Evolutionary conservation across 768 basidiomycete genomes (phyloP).

Genomic region (Termitomyces sp.): DNA sequence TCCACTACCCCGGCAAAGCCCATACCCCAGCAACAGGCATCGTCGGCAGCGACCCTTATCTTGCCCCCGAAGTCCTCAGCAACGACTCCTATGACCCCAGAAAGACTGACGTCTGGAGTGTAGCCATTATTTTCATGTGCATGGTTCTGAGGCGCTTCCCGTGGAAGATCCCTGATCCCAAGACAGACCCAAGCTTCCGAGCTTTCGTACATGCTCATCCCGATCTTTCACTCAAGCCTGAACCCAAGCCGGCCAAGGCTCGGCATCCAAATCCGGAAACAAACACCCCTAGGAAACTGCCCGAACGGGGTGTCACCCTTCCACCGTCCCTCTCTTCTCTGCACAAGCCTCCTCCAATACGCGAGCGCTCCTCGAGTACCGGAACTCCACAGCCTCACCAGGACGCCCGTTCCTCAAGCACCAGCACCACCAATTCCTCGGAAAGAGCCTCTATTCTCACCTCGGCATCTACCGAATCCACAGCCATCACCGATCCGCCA

Average conservation of each 20-base stretch:
- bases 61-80: slow-evolving; percentile 90
- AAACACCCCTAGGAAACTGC: slow-evolving; percentile 9
- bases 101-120: slow-evolving; percentile 97
- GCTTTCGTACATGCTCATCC: slow-evolving; percentile 93
- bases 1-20: slow-evolving; percentile 94
- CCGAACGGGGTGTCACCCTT: slow-evolving; percentile 30
- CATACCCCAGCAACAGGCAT: slow-evolving; percentile 78
- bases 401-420: slow-evolving; percentile 28
- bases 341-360: slow-evolving; percentile 19
- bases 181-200: slow-evolving; percentile 86
- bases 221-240: slow-evolving; percentile 56
- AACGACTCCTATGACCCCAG: slow-evolving; percentile 86
- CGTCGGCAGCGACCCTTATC: slow-evolving; percentile 96
- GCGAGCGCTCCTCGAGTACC: slow-evolving; percentile 30
- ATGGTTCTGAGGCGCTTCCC: slow-evolving; percentile 97
- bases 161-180: slow-evolving; percentile 96
- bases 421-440: slow-evolving; percentile 30
- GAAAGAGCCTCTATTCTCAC: slow-evolving; percentile 42
- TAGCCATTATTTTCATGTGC: slow-evolving; percentile 98
- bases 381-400: slow-evolving; percentile 18
- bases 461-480: slow-evolving; percentile 36
- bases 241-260: slow-evolving; percentile 26
- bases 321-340: slow-evolving; percentile 22
- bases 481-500: slow-evolving; percentile 43
- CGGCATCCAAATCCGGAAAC: slow-evolving; percentile 7